A percentile compares a stretch with the other conserved stretches of the same genome.
phyloP scores from a whole-genome alignment of 1,139 yeast genomes.

The Hyphopichia khmerensis region DNA sequence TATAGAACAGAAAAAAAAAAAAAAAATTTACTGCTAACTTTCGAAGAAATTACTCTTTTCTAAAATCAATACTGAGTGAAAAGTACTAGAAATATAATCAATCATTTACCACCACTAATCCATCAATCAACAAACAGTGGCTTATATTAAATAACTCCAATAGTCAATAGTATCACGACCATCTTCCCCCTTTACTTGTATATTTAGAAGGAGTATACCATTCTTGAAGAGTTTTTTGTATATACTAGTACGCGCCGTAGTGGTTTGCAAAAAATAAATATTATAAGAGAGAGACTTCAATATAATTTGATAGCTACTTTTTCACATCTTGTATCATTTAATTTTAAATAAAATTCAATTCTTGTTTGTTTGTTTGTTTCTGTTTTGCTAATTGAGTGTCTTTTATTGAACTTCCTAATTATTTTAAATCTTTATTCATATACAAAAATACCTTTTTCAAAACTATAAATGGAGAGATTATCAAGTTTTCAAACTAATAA shows the following conservation, averaged over 20 bases:
- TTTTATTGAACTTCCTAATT: too few species aligned
- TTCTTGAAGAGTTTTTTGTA: background rate
- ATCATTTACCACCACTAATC: background rate
- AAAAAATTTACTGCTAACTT: background rate
- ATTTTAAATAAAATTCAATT: too few species aligned
- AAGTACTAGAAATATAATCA: background rate
- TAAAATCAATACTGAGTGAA: background rate
- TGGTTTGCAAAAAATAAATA: background rate
- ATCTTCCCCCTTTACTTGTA: background rate
- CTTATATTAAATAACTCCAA: background rate
- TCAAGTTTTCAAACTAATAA: conserved; percentile 44
- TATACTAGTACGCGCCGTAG: background rate
- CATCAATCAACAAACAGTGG: background rate
- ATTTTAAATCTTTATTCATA: too few species aligned
- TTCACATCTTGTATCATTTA: background rate
- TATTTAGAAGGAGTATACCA: background rate
- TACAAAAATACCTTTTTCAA: too few species aligned
- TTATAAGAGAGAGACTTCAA: too few species aligned
- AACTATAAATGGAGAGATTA: conserved; percentile 40
- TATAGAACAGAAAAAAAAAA: too few species aligned
- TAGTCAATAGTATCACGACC: background rate
- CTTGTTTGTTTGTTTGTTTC: background rate
- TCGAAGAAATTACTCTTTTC: too few species aligned
- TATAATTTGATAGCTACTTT: background rate
- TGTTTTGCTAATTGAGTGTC: too few species aligned